These are phyloP conservation scores for Panicum hallii DNA, from an alignment of 202 grass and related monocot species.

Conservation along the genomic window DNA sequence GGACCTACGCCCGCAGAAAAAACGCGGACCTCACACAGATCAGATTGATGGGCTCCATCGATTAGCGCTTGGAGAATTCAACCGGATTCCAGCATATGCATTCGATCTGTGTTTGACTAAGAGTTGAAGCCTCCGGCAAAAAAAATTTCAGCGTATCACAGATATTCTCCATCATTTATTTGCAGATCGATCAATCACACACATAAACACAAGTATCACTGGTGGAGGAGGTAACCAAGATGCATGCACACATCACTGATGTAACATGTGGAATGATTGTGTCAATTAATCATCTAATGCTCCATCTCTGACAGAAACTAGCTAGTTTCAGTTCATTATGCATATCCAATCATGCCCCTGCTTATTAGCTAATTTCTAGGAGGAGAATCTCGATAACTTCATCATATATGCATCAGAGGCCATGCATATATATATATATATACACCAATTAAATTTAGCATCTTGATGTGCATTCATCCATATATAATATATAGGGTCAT, in stretches of 20 bases:
- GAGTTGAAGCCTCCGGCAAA: neutral
- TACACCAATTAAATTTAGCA: neutral
- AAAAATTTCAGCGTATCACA: neutral
- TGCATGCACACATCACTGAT: neutral
- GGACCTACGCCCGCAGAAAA: too few relatives aligned
- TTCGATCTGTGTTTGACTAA: slow-evolving; percentile 37
- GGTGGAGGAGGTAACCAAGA: neutral
- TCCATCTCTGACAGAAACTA: neutral
- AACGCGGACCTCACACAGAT: too few relatives aligned
- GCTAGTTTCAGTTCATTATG: neutral
- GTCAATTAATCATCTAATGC: neutral
- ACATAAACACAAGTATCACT: neutral
- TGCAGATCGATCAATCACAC: neutral
- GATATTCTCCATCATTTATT: neutral
- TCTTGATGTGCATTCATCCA: too few relatives aligned
- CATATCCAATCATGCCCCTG: neutral
- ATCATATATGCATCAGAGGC: neutral
- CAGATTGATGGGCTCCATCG: too few relatives aligned
- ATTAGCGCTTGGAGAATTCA: neutral
- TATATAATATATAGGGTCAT: too few relatives aligned
- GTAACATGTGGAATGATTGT: slow-evolving; percentile 3
- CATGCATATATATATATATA: neutral
- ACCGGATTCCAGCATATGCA: neutral
- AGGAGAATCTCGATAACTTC: neutral
- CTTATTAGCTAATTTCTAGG: neutral